A percentile compares a stretch with the other conserved stretches of the same genome.
phyloP scores from a whole-genome alignment of 371 early-diverging fungal species.

The Mucor mucedo region DNA sequence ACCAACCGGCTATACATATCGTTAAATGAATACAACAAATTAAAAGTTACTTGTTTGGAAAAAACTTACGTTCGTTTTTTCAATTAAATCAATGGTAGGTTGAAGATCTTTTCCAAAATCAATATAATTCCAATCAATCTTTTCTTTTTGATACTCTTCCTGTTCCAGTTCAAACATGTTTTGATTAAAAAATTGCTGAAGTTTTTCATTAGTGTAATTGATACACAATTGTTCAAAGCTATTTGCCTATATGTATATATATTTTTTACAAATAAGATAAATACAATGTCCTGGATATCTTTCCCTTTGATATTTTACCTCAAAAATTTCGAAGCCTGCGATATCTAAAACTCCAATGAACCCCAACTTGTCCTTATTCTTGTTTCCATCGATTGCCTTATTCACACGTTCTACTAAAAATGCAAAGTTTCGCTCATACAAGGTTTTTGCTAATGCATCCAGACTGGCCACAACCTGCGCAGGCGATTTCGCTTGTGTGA shows the following conservation, averaged over 20 bases:
- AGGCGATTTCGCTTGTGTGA: constrained; percentile 87
- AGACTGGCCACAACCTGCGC: constrained; percentile 93
- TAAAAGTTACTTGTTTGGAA: neutral
- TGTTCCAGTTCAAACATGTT: constrained; percentile 99
- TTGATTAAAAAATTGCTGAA: constrained; percentile 99
- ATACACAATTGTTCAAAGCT: constrained; percentile 99
- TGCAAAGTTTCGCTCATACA: constrained; percentile 99
- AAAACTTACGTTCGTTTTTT: constrained; percentile 82
- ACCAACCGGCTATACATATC: constrained; percentile 85
- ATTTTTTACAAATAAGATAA: too few species aligned
- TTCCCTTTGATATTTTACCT: constrained; percentile 52
- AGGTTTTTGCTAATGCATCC: constrained; percentile 91
- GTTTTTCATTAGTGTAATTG: constrained; percentile 99
- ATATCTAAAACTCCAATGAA: constrained; percentile 99
- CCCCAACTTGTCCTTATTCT: constrained; percentile 44
- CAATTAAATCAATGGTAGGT: constrained; percentile 99
- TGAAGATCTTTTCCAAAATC: constrained; percentile 99
- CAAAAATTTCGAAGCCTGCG: constrained; percentile 99
- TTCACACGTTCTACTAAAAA: constrained; percentile 92
- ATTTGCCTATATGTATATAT: constrained; percentile 67
- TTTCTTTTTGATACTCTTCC: constrained; percentile 97
- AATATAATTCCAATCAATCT: constrained; percentile 99
- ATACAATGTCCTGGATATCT: neutral
- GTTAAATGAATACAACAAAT: neutral
- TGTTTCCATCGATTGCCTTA: constrained; percentile 76